Conservation (phyloP, 805 yeast species). For the Saccharomycopsis sp. region DNA sequence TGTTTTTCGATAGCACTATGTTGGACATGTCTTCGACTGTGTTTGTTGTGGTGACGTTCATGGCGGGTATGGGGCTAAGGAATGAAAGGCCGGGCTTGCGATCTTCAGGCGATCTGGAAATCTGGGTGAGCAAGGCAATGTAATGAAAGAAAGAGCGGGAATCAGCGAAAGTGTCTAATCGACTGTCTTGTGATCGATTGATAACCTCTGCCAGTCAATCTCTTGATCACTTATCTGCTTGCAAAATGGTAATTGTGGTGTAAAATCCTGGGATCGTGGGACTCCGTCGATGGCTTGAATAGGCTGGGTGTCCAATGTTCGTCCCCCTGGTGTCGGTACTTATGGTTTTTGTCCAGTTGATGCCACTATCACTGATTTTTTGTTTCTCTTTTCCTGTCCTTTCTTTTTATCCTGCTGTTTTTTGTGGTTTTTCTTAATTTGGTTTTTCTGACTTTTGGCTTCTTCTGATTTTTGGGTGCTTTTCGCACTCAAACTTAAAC, state of each 20-base stretch:
- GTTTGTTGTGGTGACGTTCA: background rate
- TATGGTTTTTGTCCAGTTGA: background rate
- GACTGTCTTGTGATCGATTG: too few relatives aligned
- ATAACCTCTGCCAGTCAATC: too few relatives aligned
- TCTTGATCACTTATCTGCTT: too few relatives aligned
- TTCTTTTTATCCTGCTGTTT: background rate
- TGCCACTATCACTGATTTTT: background rate
- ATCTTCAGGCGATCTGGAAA: background rate
- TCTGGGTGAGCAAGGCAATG: too few relatives aligned
- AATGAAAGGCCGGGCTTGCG: background rate
- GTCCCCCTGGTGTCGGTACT: background rate
- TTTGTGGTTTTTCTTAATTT: background rate
- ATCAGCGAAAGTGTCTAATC: too few relatives aligned
- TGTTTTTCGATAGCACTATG: background rate
- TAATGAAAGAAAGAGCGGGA: too few relatives aligned
- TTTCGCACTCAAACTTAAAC: background rate
- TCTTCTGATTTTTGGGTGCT: background rate
- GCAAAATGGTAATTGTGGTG: background rate
- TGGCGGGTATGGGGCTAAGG: background rate
- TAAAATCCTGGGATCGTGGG: background rate
- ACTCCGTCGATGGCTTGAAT: background rate
- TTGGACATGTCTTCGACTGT: background rate
- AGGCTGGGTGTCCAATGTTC: background rate
- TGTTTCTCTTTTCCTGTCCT: background rate
- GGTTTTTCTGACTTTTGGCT: background rate